Conservation (phyloP, 2,329 filamentous ascomycete species). For the Hansfordia pulvinata region DNA sequence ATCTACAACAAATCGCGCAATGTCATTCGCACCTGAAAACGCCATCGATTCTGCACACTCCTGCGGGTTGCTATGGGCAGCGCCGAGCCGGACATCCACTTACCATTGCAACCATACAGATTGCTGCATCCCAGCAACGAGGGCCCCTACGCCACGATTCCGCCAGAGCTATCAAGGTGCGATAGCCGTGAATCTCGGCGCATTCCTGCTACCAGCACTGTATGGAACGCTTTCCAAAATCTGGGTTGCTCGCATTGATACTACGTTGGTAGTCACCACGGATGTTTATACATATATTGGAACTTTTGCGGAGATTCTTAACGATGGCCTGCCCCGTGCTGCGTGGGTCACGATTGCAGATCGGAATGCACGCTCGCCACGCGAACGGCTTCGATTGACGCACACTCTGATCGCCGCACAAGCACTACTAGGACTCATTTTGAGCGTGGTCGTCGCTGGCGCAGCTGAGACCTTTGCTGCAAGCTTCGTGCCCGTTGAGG, state of each 20-base stretch:
- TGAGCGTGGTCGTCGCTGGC: conserved; percentile 44
- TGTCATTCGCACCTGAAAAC: no score
- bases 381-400: conserved; percentile 40
- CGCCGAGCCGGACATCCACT: no score
- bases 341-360: conserved; percentile 59
- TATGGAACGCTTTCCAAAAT: conserved; percentile 56
- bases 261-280: conserved; percentile 46
- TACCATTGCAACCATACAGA: no score
- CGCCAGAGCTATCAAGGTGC: conserved; percentile 35
- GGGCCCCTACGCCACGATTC: no score
- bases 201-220: conserved; percentile 53
- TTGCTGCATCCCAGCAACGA: no score
- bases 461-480: conserved; percentile 40
- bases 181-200: conserved; percentile 45
- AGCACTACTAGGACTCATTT: conserved; percentile 36
- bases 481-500: conserved; percentile 48
- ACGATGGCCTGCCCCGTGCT: conserved; percentile 57
- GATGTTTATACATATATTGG: conserved; percentile 59
- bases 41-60: no score
- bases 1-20: no score
- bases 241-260: conserved; percentile 57
- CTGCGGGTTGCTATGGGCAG: no score
- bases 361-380: conserved; percentile 33
- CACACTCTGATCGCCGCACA: conserved; percentile 53
- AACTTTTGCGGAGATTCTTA: conserved; percentile 53